Conservation (phyloP, 2,329 filamentous ascomycete genomes). For the Grosmannia huntii region DNA sequence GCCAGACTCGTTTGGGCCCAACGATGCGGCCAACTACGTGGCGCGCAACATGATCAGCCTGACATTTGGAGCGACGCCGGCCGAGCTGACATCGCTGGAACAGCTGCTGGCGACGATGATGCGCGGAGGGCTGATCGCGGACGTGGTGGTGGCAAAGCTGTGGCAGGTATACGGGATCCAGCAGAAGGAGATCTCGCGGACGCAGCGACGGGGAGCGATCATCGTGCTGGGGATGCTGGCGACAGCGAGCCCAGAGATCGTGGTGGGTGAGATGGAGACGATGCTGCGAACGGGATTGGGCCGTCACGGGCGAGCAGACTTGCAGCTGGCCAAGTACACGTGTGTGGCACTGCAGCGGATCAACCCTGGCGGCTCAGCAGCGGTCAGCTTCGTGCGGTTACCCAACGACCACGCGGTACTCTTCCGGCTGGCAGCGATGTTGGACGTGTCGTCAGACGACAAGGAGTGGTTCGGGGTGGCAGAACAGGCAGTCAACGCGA, state of each 20-base stretch:
- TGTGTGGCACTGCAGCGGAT: constrained; percentile 88
- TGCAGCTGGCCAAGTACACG: constrained; percentile 86
- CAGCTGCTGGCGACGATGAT: constrained; percentile 96
- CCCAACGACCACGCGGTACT: constrained; percentile 88
- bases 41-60: constrained; percentile 98
- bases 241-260: constrained; percentile 81
- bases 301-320: constrained; percentile 62
- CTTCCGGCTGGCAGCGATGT: constrained; percentile 66
- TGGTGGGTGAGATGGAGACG: constrained; percentile 87
- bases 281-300: constrained; percentile 88
- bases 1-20: constrained; percentile 72
- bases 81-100: constrained; percentile 88
- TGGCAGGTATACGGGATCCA: constrained; percentile 98
- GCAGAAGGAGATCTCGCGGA: constrained; percentile 82
- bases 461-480: constrained; percentile 95
- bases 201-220: constrained; percentile 81
- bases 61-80: constrained; percentile 88
- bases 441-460: constrained; percentile 74
- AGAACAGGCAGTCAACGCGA: constrained; percentile 90
- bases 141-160: constrained; percentile 76
- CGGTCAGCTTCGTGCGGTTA: constrained; percentile 57
- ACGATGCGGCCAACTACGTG: constrained; percentile 90
- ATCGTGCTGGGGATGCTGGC: constrained; percentile 96
- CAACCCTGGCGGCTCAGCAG: constrained; percentile 67
- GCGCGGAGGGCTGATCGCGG: constrained; percentile 77